Percentiles rank a stretch among this genome's conserved stretches.
Evolutionary conservation across 1,139 yeast genomes (phyloP).

Genomic region (Kazachstania sp.): DNA sequence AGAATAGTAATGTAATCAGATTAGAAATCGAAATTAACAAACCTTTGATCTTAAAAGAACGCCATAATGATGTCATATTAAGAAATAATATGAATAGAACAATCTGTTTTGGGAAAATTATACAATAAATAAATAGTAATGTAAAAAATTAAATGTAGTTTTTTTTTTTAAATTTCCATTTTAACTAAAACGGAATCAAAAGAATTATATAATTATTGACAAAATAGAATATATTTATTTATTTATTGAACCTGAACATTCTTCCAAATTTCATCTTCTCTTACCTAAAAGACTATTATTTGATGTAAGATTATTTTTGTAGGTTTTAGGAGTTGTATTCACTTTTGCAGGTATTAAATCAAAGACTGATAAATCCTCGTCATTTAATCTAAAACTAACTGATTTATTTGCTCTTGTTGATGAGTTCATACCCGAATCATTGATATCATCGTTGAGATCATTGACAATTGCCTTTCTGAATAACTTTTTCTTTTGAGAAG

Average conservation of each 20-base stretch:
- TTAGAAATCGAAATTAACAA: not conserved
- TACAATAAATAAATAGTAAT: not conserved
- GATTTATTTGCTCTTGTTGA: constrained; percentile 6
- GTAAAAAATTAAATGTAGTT: not conserved
- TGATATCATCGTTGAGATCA: constrained; percentile 21
- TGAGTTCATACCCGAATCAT: constrained; percentile 7
- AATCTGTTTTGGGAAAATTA: constrained; percentile 3
- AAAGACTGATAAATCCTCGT: constrained; percentile 28
- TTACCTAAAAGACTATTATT: too few relatives aligned
- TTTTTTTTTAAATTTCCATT: not conserved
- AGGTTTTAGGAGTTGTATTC: constrained; percentile 1
- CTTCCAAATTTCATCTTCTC: not conserved
- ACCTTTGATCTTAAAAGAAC: not conserved
- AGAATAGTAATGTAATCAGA: not conserved
- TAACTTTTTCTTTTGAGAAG: constrained; percentile 13
- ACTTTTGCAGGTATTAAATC: constrained; percentile 18
- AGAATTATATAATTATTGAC: not conserved
- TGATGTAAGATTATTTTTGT: not conserved
- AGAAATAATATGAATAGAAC: constrained; percentile 5
- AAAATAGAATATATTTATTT: not conserved
- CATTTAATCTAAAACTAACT: constrained; percentile 20
- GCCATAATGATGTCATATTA: not conserved
- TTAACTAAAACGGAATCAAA: too few relatives aligned
- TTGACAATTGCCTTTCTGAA: constrained; percentile 25
- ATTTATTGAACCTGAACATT: not conserved